A percentile compares a stretch with the other conserved stretches of the same genome.
phyloP scores from a whole-genome alignment of 257 asterid genomes.

The Eustoma russellianum region DNA sequence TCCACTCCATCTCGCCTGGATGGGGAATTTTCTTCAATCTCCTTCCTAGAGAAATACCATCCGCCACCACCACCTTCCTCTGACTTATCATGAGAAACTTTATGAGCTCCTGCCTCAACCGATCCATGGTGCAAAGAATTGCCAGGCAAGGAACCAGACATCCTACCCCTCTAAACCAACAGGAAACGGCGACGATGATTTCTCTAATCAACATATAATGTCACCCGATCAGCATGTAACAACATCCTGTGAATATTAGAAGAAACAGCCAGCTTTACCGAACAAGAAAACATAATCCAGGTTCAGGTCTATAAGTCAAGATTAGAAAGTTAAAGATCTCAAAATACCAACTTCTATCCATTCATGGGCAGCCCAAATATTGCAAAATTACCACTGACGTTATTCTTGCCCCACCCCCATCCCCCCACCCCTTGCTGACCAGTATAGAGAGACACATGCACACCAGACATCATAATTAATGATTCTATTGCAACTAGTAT shows the following conservation, averaged over 20 bases:
- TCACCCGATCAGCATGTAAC: conserved; percentile 21
- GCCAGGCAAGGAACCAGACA: conserved; percentile 57
- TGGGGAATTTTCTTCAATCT: conserved; percentile 84
- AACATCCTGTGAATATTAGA: conserved; percentile 6
- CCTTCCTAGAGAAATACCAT: conserved; percentile 79
- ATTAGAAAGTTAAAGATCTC: no score
- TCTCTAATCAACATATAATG: conserved; percentile 21
- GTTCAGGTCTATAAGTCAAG: no score
- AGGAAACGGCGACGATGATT: conserved; percentile 12
- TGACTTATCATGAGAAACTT: conserved; percentile 43
- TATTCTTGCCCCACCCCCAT: no score
- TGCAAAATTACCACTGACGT: no score
- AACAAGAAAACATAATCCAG: no score
- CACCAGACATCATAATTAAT: no score
- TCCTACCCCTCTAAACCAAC: conserved; percentile 27
- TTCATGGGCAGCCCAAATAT: no score
- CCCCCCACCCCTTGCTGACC: no score
- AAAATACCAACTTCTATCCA: no score
- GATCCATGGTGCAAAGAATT: conserved; percentile 65
- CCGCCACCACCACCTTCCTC: conserved; percentile 58
- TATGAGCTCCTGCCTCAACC: conserved; percentile 42
- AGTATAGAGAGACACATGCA: no score
- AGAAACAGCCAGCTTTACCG: no score
- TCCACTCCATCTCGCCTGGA: conserved; percentile 75
- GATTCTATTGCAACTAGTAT: no score